Evolutionary conservation across 345 rosid genomes (phyloP), one percentile per base, ranked within the genome.

Genomic region (Lumnitzera racemosa): DNA sequence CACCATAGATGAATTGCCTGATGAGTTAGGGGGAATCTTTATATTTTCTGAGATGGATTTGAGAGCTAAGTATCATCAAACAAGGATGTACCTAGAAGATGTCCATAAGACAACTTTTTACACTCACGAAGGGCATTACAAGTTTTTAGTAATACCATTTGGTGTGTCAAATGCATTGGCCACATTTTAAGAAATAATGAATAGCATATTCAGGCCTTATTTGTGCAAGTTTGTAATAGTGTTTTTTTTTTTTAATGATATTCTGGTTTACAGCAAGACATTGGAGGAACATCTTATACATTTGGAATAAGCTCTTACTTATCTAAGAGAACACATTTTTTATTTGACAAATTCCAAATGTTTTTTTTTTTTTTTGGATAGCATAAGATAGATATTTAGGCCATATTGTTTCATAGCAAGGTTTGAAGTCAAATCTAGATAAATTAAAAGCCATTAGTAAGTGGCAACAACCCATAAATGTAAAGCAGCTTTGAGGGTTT

Each of bases 161-260:
- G 14, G 25, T 3, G 5, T 64, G 2, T 24, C 48, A 0, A 65
- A 65, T 6, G 57, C 43, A 0, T 56, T 51, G 0, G 5, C 41
- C 0, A 50, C 56, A 0, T 65, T 65, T 31, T 47, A 65, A 24
- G 1, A 12, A 8, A 0, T 54, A 8, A 57, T 64, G 68, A 65
- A 65, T 15, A 2, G n/a, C 16, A 9, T 65, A 1, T 65, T 65
- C 3, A 2, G n/a, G 1, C 20, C 17, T 5, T 13, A 6, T 13
- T 10, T 56, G 1, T 11, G 23, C 0, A 49, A 36, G 13, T 65
- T 49, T 41, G 13, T 65, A 2, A 4, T 20, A 20, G 20, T 20
- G n/a, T 20, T 20, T 20, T 65, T 4, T 41, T 57, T 0, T 49
- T 20, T 20, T 20, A 20, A 47, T 2, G 57, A 25, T 29, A 52